Evolutionary conservation across 495 filamentous ascomycete genomes (phyloP).

Genomic region (Cryomyces minteri): DNA sequence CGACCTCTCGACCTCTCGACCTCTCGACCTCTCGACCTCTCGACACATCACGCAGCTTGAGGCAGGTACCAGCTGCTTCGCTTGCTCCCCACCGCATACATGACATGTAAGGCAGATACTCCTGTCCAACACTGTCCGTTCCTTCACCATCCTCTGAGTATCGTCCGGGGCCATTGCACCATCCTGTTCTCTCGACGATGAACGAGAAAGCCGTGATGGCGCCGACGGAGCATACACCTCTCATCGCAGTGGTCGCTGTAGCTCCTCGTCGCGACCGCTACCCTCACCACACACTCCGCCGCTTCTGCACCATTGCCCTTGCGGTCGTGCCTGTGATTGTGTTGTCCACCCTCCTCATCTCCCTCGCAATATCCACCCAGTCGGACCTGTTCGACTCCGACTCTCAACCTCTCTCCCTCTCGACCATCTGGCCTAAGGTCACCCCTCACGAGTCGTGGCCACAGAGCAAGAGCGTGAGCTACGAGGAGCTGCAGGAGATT

Average conservation of each 20-base stretch:
- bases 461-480: slow-evolving; percentile 25
- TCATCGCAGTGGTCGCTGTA: slow-evolving; percentile 38
- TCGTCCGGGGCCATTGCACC: no score
- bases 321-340: slow-evolving; percentile 34
- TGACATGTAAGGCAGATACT: no score
- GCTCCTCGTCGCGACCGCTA: slow-evolving; percentile 39
- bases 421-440: neutral
- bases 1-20: no score
- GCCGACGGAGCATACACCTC: slow-evolving; percentile 36
- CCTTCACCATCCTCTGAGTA: no score
- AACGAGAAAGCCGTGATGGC: slow-evolving; percentile 23
- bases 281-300: slow-evolving; percentile 46
- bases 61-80: no score
- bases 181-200: neutral
- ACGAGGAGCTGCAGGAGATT: slow-evolving; percentile 49
- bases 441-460: slow-evolving; percentile 21
- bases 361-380: slow-evolving; percentile 26
- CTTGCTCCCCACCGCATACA: no score
- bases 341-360: slow-evolving; percentile 40
- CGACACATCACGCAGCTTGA: no score
- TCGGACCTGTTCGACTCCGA: slow-evolving; percentile 19
- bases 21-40: no score
- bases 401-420: slow-evolving; percentile 23
- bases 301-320: slow-evolving; percentile 51
- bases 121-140: no score